phyloP scores from a whole-genome alignment of 306 rosid genomes.

The Cucumis melo region DNA sequence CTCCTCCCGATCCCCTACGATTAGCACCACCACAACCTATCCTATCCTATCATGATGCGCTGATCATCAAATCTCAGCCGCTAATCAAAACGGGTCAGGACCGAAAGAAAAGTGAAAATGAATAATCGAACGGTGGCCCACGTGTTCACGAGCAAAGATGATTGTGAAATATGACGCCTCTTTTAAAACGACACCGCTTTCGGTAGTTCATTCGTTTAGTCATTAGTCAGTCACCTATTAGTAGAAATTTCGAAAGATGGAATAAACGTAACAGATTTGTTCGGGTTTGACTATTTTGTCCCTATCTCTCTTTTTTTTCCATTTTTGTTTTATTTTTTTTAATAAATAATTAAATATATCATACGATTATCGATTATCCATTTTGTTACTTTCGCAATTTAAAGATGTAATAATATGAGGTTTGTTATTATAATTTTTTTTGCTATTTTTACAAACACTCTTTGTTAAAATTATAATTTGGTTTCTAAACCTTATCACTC shows the following conservation, averaged over 20 bases:
- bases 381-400: too few species aligned
- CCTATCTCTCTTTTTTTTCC: not conserved
- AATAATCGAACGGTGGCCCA: not conserved
- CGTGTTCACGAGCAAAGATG: not conserved
- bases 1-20: not conserved
- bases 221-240: not conserved
- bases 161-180: not conserved
- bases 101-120: not conserved
- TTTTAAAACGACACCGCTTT: not conserved
- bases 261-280: not conserved
- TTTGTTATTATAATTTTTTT: too few species aligned
- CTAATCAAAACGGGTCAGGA: not conserved
- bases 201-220: not conserved
- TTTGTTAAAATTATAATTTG: too few species aligned
- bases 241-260: not conserved
- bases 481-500: too few species aligned
- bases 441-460: too few species aligned
- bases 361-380: too few species aligned
- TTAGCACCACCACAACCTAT: not conserved
- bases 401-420: too few species aligned
- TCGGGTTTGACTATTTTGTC: not conserved
- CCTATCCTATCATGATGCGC: not conserved
- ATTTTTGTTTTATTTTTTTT: too few species aligned
- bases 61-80: not conserved
- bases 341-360: too few species aligned